Percentiles rank a stretch among this genome's conserved stretches.
These are phyloP conservation scores for Podospora tetraspora DNA, from an alignment of 495 filamentous ascomycete genomes.

Conservation along the genomic window DNA sequence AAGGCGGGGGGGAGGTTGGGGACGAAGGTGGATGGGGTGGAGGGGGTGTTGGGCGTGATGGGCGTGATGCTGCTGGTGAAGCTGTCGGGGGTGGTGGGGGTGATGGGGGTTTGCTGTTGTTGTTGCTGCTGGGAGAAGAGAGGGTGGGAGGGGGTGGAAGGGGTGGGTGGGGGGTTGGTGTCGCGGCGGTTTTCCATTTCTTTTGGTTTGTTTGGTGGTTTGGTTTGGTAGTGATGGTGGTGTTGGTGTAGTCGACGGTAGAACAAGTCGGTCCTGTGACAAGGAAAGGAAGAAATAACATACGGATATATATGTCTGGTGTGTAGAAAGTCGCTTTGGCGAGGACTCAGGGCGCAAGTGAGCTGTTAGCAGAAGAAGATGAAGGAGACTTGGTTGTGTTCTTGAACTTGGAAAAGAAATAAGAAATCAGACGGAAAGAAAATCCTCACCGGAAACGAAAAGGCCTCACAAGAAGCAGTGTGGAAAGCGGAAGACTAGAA, in stretches of 20 bases:
- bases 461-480: background rate
- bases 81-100: background rate
- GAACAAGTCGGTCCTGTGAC: background rate
- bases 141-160: background rate
- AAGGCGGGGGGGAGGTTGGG: slow-evolving; percentile 30
- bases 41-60: slow-evolving; percentile 15
- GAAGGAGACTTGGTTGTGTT: background rate
- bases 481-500: background rate
- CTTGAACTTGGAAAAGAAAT: background rate
- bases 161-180: background rate
- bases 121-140: background rate
- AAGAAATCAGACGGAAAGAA: background rate
- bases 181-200: background rate
- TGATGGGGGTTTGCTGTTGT: background rate
- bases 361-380: background rate
- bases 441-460: background rate
- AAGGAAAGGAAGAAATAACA: background rate
- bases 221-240: background rate
- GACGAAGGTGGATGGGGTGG: background rate
- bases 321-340: background rate
- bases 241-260: background rate
- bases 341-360: background rate
- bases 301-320: background rate
- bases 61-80: background rate
- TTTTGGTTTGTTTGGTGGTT: background rate